phyloP scores from a whole-genome alignment of 2,329 filamentous ascomycete genomes.

The Pseudocercospora cruenta region DNA sequence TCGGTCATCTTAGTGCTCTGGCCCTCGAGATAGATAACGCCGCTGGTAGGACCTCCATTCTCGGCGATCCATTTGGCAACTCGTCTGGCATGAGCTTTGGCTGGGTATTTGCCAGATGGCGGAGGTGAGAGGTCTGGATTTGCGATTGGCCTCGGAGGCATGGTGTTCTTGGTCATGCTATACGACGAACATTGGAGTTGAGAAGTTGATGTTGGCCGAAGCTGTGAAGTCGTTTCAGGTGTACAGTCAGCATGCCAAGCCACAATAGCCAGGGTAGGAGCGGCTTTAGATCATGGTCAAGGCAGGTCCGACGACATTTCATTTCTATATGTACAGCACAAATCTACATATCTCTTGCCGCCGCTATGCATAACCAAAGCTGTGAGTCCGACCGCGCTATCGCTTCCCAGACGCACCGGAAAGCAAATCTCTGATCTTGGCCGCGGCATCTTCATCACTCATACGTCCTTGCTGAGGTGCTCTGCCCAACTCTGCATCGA shows the following conservation, averaged over 20 bases:
- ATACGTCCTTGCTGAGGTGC: conserved; percentile 11
- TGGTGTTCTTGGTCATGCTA: conserved; percentile 27
- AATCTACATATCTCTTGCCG: not conserved
- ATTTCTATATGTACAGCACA: not conserved
- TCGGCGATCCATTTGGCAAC: conserved; percentile 78
- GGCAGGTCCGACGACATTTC: not conserved
- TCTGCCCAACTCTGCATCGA: conserved; percentile 32
- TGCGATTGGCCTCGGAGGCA: conserved; percentile 36
- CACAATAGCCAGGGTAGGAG: conserved; percentile 5
- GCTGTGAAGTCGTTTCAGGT: not conserved
- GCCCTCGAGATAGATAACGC: conserved; percentile 85
- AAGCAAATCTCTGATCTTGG: conserved; percentile 22
- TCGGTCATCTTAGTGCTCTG: conserved; percentile 71
- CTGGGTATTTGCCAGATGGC: conserved; percentile 67
- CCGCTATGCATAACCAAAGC: not conserved
- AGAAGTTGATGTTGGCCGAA: not conserved
- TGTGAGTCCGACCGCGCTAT: not conserved
- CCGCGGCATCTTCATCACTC: conserved; percentile 2
- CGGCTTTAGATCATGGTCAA: conserved; percentile 10
- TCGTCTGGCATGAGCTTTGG: conserved; percentile 80
- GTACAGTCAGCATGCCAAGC: conserved; percentile 1
- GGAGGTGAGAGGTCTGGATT: conserved; percentile 41
- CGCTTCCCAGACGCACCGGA: not conserved
- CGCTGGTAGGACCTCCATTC: conserved; percentile 65
- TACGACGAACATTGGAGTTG: not conserved